Conservation (phyloP, 345 rosid genomes). For the Syzygium grande region DNA sequence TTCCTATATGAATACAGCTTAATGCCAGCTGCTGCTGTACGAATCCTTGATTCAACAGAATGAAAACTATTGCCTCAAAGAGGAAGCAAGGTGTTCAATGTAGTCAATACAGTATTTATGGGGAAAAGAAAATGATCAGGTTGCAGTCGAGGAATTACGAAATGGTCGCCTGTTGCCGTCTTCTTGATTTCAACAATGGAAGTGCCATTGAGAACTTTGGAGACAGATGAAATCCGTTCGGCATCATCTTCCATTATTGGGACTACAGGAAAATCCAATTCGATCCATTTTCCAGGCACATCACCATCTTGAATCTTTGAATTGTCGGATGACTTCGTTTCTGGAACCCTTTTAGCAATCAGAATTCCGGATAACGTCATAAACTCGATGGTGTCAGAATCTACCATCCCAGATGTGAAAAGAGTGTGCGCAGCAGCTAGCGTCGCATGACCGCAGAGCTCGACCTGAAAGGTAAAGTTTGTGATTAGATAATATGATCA, state of each 20-base stretch:
- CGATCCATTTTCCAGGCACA: constrained; percentile 25
- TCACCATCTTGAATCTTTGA: constrained; percentile 14
- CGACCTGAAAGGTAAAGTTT: constrained; percentile 29
- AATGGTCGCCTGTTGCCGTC: constrained; percentile 26
- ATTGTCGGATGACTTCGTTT: neutral
- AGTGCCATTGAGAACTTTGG: constrained; percentile 42
- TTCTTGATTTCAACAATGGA: constrained; percentile 42
- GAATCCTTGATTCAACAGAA: neutral
- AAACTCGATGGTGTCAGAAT: constrained; percentile 51
- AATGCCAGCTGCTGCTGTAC: neutral
- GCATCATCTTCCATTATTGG: constrained; percentile 23
- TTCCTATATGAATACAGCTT: neutral
- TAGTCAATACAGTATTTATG: neutral
- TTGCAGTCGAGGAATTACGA: constrained; percentile 28
- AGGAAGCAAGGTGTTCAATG: neutral
- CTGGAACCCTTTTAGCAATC: constrained; percentile 45
- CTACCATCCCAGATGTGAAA: constrained; percentile 41
- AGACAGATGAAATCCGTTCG: constrained; percentile 17
- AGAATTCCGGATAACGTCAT: constrained; percentile 58
- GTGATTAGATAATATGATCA: neutral
- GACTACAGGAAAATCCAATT: constrained; percentile 49
- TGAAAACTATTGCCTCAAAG: neutral
- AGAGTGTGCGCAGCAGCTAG: constrained; percentile 70
- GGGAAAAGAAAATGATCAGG: neutral
- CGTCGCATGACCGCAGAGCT: constrained; percentile 85